phyloP scores from a whole-genome alignment of 2,329 filamentous ascomycete genomes.

The Volutella citrinella region DNA sequence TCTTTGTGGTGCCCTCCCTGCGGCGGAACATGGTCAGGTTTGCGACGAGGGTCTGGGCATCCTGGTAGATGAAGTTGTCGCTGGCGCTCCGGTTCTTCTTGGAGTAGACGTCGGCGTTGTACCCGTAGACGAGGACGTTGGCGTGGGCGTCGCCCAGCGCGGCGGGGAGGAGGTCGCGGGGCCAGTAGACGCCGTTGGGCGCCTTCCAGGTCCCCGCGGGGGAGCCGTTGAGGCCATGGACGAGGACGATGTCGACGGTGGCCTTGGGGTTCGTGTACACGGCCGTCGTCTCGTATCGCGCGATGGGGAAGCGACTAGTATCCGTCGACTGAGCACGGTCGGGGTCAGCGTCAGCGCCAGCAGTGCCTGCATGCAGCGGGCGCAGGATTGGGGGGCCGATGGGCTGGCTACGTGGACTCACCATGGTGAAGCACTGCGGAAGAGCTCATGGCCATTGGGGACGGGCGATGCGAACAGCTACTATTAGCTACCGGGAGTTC shows the following conservation, averaged over 20 bases:
- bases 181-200: slow-evolving; percentile 63
- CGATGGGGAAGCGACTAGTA: too few species aligned
- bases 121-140: slow-evolving; percentile 69
- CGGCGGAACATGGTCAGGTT: slow-evolving; percentile 62
- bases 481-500: too few species aligned
- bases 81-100: slow-evolving; percentile 53
- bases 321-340: too few species aligned
- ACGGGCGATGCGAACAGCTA: too few species aligned
- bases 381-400: too few species aligned
- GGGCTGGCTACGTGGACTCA: too few species aligned
- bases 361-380: too few species aligned
- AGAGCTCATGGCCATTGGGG: too few species aligned
- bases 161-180: slow-evolving; percentile 61
- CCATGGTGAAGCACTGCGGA: too few species aligned
- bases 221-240: slow-evolving; percentile 68
- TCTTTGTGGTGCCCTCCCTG: slow-evolving; percentile 51
- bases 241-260: slow-evolving; percentile 63
- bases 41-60: slow-evolving; percentile 66
- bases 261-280: slow-evolving; percentile 59
- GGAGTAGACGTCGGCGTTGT: slow-evolving; percentile 65
- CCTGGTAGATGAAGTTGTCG: slow-evolving; percentile 66
- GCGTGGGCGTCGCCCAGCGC: slow-evolving; percentile 56
- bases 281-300: slow-evolving; percentile 55
- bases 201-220: slow-evolving; percentile 62
- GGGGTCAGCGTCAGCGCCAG: background rate